These are phyloP conservation scores for Glutinoglossum americanum DNA, from an alignment of 495 filamentous ascomycete species.

Conservation along the genomic window DNA sequence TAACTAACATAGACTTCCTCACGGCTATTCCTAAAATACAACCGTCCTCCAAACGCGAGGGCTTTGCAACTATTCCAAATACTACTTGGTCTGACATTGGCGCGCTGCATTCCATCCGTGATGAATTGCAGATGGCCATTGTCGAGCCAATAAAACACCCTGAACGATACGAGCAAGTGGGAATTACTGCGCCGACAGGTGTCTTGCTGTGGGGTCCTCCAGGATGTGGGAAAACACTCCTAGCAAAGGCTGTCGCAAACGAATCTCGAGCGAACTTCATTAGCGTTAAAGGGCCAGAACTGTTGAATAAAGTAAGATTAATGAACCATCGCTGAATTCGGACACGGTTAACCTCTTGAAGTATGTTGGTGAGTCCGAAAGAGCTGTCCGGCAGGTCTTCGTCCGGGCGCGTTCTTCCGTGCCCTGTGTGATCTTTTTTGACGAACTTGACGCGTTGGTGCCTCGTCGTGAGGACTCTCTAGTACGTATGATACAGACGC, in stretches of 20 bases:
- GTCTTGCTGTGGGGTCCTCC: conserved; percentile 94
- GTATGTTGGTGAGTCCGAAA: conserved; percentile 87
- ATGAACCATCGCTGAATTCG: neutral
- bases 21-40: conserved; percentile 68
- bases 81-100: conserved; percentile 91
- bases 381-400: conserved; percentile 83
- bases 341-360: conserved; percentile 2
- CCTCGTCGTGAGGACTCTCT: conserved; percentile 63
- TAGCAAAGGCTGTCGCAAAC: conserved; percentile 91
- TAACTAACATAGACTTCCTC: conserved; percentile 46
- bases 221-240: conserved; percentile 88
- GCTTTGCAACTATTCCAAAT: conserved; percentile 92
- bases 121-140: conserved; percentile 69
- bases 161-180: conserved; percentile 55
- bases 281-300: conserved; percentile 84
- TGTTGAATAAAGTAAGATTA: conserved; percentile 48
- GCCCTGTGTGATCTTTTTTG: conserved; percentile 94
- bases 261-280: conserved; percentile 96
- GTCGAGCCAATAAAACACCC: conserved; percentile 82
- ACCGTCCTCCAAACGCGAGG: conserved; percentile 84
- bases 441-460: conserved; percentile 85
- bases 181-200: conserved; percentile 73
- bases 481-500: neutral
- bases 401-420: conserved; percentile 65
- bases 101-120: conserved; percentile 55